Base-by-base conservation (phyloP, 2,329 filamentous ascomycete species). In the Alternaria sp. region DNA sequence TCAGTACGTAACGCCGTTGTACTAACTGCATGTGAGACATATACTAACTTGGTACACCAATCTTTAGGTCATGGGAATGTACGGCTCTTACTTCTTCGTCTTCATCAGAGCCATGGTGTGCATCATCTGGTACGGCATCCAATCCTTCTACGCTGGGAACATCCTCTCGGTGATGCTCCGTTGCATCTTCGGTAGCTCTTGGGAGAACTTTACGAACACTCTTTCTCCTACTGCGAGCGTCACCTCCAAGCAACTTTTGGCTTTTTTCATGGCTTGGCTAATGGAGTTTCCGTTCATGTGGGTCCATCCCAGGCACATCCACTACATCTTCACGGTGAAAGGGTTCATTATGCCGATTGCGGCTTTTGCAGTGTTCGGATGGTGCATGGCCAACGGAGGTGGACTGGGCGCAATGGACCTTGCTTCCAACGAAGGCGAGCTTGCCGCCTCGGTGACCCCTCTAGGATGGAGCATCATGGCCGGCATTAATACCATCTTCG, bases 401-500 rank as follows among this genome's bases (percentile, higher is more conserved):
- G 78, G 78, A 27, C 65, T 74, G 1, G 60, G 38, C 22, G 56
- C 63, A 4, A 68, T 66, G 49, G 52, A 60, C 14, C 63, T 68
- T n/a, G 61, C 61, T 28, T 64, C 64, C 3, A 40, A 56, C 32
- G 44, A 57, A 14, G 59, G 25, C 5, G 43, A 46, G 10, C 32
- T 59, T 28, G 61, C 65, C 12, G 40, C 38, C 6, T 44, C 58
- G 5, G 20, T 44, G 12, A 64, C 63, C 1, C 68, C 69, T 5
- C 22, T 66, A 2, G 76, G 76, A 18, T 80, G 80, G 80, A 74
- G 76, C 5, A 74, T 81, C 65, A 78, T 82, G 67, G 72, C 71
- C 32, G 80, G 78, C 5, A 80, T 82, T 62, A 81, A 82, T 59
- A 76, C 76, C n/a, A 76, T 81, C 40, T 75, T 80, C 38, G 80